These are phyloP conservation scores for Stylosanthes scabra DNA, from an alignment of 331 rosid species.

Conservation along the genomic window DNA sequence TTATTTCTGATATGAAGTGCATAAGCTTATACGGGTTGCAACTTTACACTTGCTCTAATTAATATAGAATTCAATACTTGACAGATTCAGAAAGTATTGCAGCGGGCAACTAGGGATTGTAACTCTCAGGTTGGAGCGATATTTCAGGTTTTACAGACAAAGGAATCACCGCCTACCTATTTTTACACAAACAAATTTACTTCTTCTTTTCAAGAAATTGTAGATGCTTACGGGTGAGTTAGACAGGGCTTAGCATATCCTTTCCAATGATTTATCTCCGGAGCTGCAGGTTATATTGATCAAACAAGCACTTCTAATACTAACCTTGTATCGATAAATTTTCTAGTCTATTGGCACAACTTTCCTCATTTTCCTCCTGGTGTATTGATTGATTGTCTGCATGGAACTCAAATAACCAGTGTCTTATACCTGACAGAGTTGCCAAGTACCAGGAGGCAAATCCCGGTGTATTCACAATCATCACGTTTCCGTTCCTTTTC, in stretches of 20 bases:
- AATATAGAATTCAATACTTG: slow-evolving; percentile 25
- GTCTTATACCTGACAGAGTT: slow-evolving; percentile 50
- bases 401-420: slow-evolving; percentile 30
- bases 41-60: slow-evolving; percentile 15
- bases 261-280: background rate
- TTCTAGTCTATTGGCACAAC: slow-evolving; percentile 1
- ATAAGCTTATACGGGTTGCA: background rate
- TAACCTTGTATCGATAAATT: slow-evolving; percentile 2
- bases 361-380: slow-evolving; percentile 23
- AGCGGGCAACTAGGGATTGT: slow-evolving; percentile 65
- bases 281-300: background rate
- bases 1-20: slow-evolving; percentile 23
- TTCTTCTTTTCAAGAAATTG: slow-evolving; percentile 76
- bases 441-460: slow-evolving; percentile 80
- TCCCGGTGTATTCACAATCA: slow-evolving; percentile 71
- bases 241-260: slow-evolving; percentile 10
- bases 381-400: background rate
- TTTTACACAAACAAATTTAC: slow-evolving; percentile 73
- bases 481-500: slow-evolving; percentile 86
- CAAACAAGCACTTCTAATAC: background rate
- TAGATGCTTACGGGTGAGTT: slow-evolving; percentile 88
- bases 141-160: slow-evolving; percentile 76
- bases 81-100: slow-evolving; percentile 64
- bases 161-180: slow-evolving; percentile 76
- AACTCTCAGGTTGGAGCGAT: slow-evolving; percentile 77